Conservation (phyloP, 2,329 filamentous ascomycete genomes). For the Dryadomyces quercus-mongolicae region DNA sequence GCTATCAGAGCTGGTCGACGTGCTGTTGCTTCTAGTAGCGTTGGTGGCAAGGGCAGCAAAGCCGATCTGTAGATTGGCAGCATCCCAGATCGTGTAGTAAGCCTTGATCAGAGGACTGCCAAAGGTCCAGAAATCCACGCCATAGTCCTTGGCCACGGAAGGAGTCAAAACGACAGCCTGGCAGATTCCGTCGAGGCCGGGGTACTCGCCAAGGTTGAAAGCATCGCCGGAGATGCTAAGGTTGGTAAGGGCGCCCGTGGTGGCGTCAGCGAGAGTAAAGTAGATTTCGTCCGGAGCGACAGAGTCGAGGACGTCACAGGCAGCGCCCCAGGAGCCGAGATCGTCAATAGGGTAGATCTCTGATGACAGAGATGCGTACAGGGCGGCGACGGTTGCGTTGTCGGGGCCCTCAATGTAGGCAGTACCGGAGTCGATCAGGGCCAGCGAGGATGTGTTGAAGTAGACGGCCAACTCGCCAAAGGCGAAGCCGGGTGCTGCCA, state of each 20-base stretch:
- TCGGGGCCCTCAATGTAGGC: conserved; percentile 18
- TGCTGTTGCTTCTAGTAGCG: not conserved
- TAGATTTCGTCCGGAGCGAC: conserved; percentile 15
- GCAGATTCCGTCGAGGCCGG: conserved; percentile 15
- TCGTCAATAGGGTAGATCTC: conserved; percentile 18
- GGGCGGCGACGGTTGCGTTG: conserved; percentile 14
- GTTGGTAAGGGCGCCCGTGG: conserved; percentile 1
- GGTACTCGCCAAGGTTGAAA: conserved; percentile 20
- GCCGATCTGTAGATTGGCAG: conserved; percentile 16
- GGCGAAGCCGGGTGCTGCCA: conserved; percentile 14
- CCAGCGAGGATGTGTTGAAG: not conserved
- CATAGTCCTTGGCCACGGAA: conserved; percentile 3
- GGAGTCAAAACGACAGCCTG: conserved; percentile 18
- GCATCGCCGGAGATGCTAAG: conserved; percentile 16
- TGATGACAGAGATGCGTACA: conserved; percentile 18
- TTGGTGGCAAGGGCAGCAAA: conserved; percentile 3
- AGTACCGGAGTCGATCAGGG: conserved; percentile 18
- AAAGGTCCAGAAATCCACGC: conserved; percentile 16
- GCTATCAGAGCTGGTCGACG: no score
- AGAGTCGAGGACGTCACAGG: conserved; percentile 16
- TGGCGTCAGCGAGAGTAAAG: conserved; percentile 16
- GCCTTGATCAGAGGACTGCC: conserved; percentile 21
- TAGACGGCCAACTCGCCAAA: conserved; percentile 12
- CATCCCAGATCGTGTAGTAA: conserved; percentile 22
- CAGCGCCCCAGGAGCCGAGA: conserved; percentile 19